Percentiles rank a stretch among this genome's conserved stretches.
Conservation (phyloP, 164 flowering plant species). For the Berberis vulgaris region DNA sequence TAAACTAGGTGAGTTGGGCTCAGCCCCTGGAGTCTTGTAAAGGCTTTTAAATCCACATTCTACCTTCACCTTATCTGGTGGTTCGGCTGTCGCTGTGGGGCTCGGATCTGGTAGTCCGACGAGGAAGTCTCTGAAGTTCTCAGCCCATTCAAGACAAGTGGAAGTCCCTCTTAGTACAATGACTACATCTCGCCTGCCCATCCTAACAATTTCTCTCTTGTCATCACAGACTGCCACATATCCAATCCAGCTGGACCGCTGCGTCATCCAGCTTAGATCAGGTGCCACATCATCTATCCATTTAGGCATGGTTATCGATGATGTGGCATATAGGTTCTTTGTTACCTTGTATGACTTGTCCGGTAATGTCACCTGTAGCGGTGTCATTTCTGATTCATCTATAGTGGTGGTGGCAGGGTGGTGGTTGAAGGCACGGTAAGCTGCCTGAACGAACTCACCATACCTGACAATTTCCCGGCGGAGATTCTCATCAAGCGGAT, state of each 20-base stretch:
- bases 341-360: constrained; percentile 70
- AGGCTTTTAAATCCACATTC: constrained; percentile 80
- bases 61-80: constrained; percentile 34
- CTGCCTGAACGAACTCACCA: constrained; percentile 87
- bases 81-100: background rate
- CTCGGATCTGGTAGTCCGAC: constrained; percentile 21
- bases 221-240: constrained; percentile 91
- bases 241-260: constrained; percentile 82
- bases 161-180: constrained; percentile 86
- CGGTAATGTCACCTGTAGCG: constrained; percentile 45
- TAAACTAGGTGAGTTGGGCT: constrained; percentile 54
- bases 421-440: constrained; percentile 70
- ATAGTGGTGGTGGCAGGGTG: constrained; percentile 47
- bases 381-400: constrained; percentile 7
- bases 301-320: constrained; percentile 73
- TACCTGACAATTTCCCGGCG: constrained; percentile 82
- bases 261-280: constrained; percentile 93
- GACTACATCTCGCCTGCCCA: constrained; percentile 90
- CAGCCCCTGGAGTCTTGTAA: constrained; percentile 40
- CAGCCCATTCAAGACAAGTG: constrained; percentile 96
- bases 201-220: constrained; percentile 58
- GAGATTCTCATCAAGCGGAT: constrained; percentile 89
- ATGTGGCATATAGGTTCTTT: constrained; percentile 75
- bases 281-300: constrained; percentile 90
- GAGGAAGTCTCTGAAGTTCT: constrained; percentile 54